Evolutionary conservation across 129 eudicot genomes (phyloP).

Genomic region (Helichrysum umbraculigerum): DNA sequence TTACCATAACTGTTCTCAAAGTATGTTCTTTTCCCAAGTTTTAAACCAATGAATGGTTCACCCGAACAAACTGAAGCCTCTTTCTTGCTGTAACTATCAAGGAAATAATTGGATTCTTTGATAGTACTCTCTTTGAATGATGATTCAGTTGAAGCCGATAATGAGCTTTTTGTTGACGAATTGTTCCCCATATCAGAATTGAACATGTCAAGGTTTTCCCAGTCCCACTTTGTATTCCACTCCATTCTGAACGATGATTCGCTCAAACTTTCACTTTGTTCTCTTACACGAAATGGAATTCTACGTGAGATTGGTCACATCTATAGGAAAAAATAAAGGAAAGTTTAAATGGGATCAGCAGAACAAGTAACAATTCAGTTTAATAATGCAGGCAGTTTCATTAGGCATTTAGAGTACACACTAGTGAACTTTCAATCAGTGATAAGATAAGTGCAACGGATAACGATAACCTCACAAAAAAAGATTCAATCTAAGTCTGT

Average conservation of each 20-base stretch:
- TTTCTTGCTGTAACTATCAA: conserved; percentile 40
- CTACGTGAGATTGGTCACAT: background rate
- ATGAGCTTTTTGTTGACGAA: conserved; percentile 75
- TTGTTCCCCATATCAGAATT: conserved; percentile 54
- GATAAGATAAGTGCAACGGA: background rate
- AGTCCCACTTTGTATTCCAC: conserved; percentile 79
- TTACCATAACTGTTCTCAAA: conserved; percentile 59
- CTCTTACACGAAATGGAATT: background rate
- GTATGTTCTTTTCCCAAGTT: conserved; percentile 82
- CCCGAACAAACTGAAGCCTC: conserved; percentile 61
- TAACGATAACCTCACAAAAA: background rate
- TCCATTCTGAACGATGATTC: conserved; percentile 50
- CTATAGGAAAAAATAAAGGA: background rate
- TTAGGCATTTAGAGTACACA: background rate
- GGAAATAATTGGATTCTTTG: conserved; percentile 36
- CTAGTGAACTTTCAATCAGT: background rate
- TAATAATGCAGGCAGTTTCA: background rate
- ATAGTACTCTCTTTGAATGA: conserved; percentile 46
- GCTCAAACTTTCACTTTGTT: conserved; percentile 4
- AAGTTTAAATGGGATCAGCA: background rate
- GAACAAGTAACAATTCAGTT: background rate
- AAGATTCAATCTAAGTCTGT: background rate
- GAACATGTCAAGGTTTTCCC: conserved; percentile 56
- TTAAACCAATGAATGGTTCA: conserved; percentile 65
- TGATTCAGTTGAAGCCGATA: conserved; percentile 80